A percentile compares a stretch with the other conserved stretches of the same genome.
phyloP scores from a whole-genome alignment of 345 rosid genomes.

The Eucalyptus erythrocorys region DNA sequence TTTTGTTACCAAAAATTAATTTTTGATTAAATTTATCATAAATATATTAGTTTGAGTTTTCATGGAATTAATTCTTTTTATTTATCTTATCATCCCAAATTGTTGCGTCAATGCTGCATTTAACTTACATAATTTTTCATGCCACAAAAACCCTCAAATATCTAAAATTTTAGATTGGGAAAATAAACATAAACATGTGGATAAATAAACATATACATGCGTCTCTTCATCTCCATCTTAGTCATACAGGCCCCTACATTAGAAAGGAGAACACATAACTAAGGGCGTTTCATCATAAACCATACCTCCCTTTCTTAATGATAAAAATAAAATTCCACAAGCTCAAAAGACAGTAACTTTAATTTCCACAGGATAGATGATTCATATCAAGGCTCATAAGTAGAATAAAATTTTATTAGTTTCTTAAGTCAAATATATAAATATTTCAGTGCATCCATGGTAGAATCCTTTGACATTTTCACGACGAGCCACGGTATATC shows the following conservation, averaged over 20 bases:
- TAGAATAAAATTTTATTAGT: no score
- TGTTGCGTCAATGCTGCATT: background rate
- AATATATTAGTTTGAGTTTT: rapidly evolving
- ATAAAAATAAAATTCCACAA: no score
- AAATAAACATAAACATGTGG: no score
- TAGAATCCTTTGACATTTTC: no score
- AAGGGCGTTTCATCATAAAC: background rate
- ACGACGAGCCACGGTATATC: rapidly evolving
- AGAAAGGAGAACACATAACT: background rate
- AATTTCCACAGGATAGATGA: no score
- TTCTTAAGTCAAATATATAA: no score
- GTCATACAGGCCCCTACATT: background rate
- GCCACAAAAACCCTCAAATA: background rate
- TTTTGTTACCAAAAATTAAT: no score
- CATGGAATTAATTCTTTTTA: no score
- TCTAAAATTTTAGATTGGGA: background rate
- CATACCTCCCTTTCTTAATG: background rate
- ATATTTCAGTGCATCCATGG: no score
- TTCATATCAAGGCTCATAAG: no score
- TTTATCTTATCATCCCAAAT: background rate
- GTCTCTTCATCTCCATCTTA: background rate
- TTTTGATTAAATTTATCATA: no score
- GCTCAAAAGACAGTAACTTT: background rate
- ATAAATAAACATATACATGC: no score
- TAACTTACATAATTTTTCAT: background rate